Conservation (phyloP, 768 basidiomycete species). For the Collybiopsis luxurians region DNA sequence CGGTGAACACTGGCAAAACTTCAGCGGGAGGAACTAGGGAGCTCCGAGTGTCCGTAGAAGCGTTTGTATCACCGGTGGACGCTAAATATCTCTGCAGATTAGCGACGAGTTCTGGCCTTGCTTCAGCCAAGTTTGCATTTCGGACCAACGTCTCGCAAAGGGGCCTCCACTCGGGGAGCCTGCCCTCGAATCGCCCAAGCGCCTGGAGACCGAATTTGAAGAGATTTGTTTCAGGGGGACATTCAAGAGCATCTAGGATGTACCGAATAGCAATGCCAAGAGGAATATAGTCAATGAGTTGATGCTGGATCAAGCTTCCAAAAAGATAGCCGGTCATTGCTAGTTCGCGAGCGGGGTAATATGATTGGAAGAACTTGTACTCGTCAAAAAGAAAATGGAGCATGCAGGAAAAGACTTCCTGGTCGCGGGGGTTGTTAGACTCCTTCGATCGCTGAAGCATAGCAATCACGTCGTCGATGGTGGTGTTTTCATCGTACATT, state of each 20-base stretch:
- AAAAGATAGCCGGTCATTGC: conserved; percentile 96
- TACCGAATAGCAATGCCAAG: conserved; percentile 97
- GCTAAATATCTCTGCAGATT: conserved; percentile 70
- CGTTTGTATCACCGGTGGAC: conserved; percentile 41
- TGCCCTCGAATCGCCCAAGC: conserved; percentile 80
- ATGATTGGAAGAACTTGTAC: conserved; percentile 98
- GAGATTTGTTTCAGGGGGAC: conserved; percentile 86
- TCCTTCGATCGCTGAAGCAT: conserved; percentile 85
- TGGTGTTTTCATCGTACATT: conserved; percentile 95
- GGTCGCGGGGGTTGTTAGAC: conserved; percentile 80
- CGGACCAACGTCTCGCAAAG: conserved; percentile 85
- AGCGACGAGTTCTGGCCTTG: conserved; percentile 76
- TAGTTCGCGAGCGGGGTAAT: conserved; percentile 90
- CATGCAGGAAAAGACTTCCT: conserved; percentile 99
- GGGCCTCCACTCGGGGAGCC: conserved; percentile 89
- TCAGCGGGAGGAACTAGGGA: conserved; percentile 30
- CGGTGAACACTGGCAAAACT: conserved; percentile 60
- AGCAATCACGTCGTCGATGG: conserved; percentile 91
- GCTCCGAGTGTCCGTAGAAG: conserved; percentile 17
- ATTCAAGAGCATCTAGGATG: conserved; percentile 90
- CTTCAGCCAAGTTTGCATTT: conserved; percentile 84
- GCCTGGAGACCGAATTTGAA: conserved; percentile 97
- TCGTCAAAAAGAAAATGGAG: conserved; percentile 99
- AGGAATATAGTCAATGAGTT: conserved; percentile 90
- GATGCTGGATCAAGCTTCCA: conserved; percentile 91